Evolutionary conservation across 1,139 yeast genomes (phyloP).

Genomic region (Geotrichum aggregatum): DNA sequence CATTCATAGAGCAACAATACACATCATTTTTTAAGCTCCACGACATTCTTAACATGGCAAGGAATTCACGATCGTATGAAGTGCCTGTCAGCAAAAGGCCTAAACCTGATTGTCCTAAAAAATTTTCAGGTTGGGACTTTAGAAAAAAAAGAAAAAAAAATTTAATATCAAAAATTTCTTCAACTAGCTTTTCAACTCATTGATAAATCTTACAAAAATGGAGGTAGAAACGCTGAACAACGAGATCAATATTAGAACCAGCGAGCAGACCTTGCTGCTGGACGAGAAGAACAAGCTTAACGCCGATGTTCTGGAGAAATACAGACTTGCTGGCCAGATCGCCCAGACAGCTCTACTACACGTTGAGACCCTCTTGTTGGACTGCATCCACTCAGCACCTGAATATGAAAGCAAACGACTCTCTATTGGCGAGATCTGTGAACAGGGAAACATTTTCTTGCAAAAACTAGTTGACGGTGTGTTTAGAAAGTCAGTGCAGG

Average conservation of each 20-base stretch:
- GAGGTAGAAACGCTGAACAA: slow-evolving; percentile 15
- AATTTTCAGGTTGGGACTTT: background rate
- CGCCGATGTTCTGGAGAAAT: slow-evolving; percentile 65
- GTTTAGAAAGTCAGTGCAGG: slow-evolving; percentile 34
- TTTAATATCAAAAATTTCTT: background rate
- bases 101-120: background rate
- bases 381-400: slow-evolving; percentile 54
- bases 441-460: slow-evolving; percentile 73
- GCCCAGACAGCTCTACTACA: slow-evolving; percentile 80
- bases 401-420: slow-evolving; percentile 37
- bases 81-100: too few relatives aligned
- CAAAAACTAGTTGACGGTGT: slow-evolving; percentile 31
- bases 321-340: slow-evolving; percentile 85
- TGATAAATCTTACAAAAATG: slow-evolving; percentile 2
- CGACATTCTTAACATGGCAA: background rate
- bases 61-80: too few relatives aligned
- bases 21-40: too few relatives aligned
- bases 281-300: slow-evolving; percentile 68
- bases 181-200: too few relatives aligned
- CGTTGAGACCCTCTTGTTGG: slow-evolving; percentile 61
- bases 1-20: too few relatives aligned
- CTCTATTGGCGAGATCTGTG: slow-evolving; percentile 71
- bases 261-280: slow-evolving; percentile 59
- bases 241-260: slow-evolving; percentile 6
- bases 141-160: background rate